Evolutionary conservation across 1,284 basidiomycete species (phyloP).

Genomic region (Tremellales sp.): DNA sequence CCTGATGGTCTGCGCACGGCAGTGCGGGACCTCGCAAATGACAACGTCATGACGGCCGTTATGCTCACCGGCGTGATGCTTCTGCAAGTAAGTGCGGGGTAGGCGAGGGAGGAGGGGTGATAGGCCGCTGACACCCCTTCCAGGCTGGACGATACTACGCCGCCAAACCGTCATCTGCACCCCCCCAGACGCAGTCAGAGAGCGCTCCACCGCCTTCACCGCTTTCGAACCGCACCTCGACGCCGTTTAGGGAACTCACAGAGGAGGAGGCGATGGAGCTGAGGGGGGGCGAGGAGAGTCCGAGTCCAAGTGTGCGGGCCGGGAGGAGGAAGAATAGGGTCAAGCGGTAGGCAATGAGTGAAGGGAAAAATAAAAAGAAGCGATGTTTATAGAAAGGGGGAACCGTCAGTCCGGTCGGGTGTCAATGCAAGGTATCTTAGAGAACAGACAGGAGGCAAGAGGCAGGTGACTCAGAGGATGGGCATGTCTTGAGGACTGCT

Average conservation of each 20-base stretch:
- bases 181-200: slow-evolving; percentile 2
- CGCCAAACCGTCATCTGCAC: slow-evolving; percentile 13
- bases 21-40: slow-evolving; percentile 42
- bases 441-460: too few species aligned
- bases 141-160: slow-evolving; percentile 44
- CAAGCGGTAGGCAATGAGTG: too few species aligned
- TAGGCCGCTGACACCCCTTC: neutral
- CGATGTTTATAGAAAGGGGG: neutral
- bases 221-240: slow-evolving; percentile 22
- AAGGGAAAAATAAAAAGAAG: neutral
- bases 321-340: slow-evolving; percentile 1
- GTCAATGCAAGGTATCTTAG: too few species aligned
- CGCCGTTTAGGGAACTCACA: slow-evolving; percentile 42
- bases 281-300: slow-evolving; percentile 1
- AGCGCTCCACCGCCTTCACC: slow-evolving; percentile 7
- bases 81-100: slow-evolving; percentile 32
- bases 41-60: slow-evolving; percentile 45
- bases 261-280: slow-evolving; percentile 40
- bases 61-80: slow-evolving; percentile 47
- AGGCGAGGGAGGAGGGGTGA: too few species aligned
- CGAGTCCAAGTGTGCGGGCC: neutral
- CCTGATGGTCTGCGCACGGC: slow-evolving; percentile 30
- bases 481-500: too few species aligned
- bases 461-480: too few species aligned
- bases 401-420: too few species aligned